Conservation (phyloP, 495 filamentous ascomycete genomes). For the Penicillium nucicola region DNA sequence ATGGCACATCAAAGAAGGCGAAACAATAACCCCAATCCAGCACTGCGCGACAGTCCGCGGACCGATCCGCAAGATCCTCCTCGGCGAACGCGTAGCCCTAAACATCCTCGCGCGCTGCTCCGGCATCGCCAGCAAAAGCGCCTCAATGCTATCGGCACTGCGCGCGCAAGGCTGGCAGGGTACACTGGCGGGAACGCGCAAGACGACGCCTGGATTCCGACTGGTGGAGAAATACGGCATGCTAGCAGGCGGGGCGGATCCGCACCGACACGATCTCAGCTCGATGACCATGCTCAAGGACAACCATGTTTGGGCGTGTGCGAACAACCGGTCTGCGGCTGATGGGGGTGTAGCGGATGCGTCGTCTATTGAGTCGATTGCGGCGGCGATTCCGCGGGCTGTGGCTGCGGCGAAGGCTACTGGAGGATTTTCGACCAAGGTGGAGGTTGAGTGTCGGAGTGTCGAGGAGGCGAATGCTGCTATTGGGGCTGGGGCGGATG, state of each 20-base stretch:
- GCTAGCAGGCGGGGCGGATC: slow-evolving; percentile 86
- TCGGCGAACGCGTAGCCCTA: slow-evolving; percentile 89
- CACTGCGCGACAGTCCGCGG: slow-evolving; percentile 81
- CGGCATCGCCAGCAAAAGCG: slow-evolving; percentile 74
- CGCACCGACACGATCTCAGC: slow-evolving; percentile 86
- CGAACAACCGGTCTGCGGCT: slow-evolving; percentile 39
- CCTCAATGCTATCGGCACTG: slow-evolving; percentile 48
- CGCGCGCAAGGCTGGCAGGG: slow-evolving; percentile 69
- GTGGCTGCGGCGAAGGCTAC: slow-evolving; percentile 79
- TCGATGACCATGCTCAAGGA: slow-evolving; percentile 99
- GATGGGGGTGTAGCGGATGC: slow-evolving; percentile 13
- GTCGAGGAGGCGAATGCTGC: slow-evolving; percentile 88
- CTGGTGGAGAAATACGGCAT: slow-evolving; percentile 98
- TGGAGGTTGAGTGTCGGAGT: slow-evolving; percentile 92
- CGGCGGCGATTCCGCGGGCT: slow-evolving; percentile 75
- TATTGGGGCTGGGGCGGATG: slow-evolving; percentile 84
- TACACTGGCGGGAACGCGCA: slow-evolving; percentile 89
- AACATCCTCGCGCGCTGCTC: slow-evolving; percentile 92
- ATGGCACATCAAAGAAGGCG: slow-evolving; percentile 82
- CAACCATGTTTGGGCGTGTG: slow-evolving; percentile 90
- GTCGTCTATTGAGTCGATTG: slow-evolving; percentile 23
- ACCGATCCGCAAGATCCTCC: slow-evolving; percentile 78
- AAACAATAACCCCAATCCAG: slow-evolving; percentile 52
- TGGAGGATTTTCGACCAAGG: slow-evolving; percentile 85
- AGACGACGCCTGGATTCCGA: slow-evolving; percentile 94